Conservation (phyloP, 768 basidiomycete genomes). For the Mycena vulgaris region DNA sequence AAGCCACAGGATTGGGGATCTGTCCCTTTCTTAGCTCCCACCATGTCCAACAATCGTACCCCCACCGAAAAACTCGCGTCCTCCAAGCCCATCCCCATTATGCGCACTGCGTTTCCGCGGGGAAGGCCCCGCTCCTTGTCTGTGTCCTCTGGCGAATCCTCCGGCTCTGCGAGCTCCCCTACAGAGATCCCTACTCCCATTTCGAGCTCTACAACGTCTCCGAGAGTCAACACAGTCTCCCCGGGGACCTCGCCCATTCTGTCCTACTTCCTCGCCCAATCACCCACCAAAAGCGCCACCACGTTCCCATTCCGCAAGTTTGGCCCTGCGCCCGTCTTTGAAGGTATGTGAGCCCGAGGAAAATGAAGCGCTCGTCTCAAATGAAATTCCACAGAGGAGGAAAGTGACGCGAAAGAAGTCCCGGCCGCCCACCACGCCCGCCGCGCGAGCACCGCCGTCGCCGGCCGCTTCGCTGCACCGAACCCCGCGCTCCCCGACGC, state of each 20-base stretch:
- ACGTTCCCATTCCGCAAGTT: constrained; percentile 79
- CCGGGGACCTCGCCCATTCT: constrained; percentile 80
- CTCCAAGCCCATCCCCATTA: constrained; percentile 75
- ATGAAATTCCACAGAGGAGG: constrained; percentile 51
- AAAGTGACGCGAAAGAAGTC: constrained; percentile 56
- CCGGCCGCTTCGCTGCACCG: constrained; percentile 66
- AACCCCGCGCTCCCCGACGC: constrained; percentile 59
- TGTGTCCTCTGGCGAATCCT: constrained; percentile 69
- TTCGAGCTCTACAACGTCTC: constrained; percentile 57
- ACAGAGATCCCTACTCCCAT: constrained; percentile 68
- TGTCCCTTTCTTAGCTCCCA: constrained; percentile 9
- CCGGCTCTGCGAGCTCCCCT: constrained; percentile 68
- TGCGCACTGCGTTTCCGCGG: constrained; percentile 60
- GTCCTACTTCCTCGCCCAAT: constrained; percentile 76
- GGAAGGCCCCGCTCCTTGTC: constrained; percentile 74
- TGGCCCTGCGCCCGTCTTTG: constrained; percentile 69
- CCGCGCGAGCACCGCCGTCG: constrained; percentile 71
- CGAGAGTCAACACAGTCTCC: constrained; percentile 64
- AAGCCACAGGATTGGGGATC: neutral
- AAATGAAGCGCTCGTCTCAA: neutral
- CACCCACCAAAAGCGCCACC: constrained; percentile 67
- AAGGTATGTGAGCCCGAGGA: constrained; percentile 65
- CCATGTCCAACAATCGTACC: constrained; percentile 47
- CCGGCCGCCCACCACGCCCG: constrained; percentile 67
- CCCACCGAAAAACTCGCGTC: constrained; percentile 44